Evolutionary conservation across 148 eudicot species (phyloP).

Genomic region (Rhododendron kiyosumense): DNA sequence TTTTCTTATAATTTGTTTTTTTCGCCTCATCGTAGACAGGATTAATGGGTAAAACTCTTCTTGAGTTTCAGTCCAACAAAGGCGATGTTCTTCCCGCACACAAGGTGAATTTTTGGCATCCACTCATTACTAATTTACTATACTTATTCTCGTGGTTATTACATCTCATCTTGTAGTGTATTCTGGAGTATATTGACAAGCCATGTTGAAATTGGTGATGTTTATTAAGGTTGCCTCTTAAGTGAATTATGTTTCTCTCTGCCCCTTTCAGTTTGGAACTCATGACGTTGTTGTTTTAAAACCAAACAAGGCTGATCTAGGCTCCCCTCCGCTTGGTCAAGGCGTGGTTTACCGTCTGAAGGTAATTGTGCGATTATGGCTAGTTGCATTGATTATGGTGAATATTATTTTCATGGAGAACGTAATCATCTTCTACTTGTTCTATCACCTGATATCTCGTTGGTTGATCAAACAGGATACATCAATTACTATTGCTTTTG

Average conservation of each 20-base stretch:
- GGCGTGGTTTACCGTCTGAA: constrained; percentile 93
- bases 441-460: constrained; percentile 6
- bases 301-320: constrained; percentile 81
- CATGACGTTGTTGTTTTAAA: constrained; percentile 92
- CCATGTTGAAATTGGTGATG: not conserved
- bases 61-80: constrained; percentile 91
- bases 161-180: not conserved
- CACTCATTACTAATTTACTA: not conserved
- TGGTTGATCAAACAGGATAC: constrained; percentile 55
- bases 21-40: constrained; percentile 48
- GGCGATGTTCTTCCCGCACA: constrained; percentile 96
- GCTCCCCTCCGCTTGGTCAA: constrained; percentile 87
- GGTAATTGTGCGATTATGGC: constrained; percentile 35
- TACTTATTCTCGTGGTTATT: not conserved
- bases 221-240: not conserved
- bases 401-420: not conserved
- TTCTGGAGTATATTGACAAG: not conserved
- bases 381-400: not conserved
- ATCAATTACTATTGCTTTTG: constrained; percentile 86
- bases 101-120: constrained; percentile 41
- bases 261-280: constrained; percentile 71
- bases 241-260: not conserved
- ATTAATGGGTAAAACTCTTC: constrained; percentile 82
- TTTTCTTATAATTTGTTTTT: not conserved
- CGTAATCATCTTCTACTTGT: not conserved